Base-by-base conservation (phyloP, 1,284 basidiomycete genomes). In the Irpex sp. region DNA sequence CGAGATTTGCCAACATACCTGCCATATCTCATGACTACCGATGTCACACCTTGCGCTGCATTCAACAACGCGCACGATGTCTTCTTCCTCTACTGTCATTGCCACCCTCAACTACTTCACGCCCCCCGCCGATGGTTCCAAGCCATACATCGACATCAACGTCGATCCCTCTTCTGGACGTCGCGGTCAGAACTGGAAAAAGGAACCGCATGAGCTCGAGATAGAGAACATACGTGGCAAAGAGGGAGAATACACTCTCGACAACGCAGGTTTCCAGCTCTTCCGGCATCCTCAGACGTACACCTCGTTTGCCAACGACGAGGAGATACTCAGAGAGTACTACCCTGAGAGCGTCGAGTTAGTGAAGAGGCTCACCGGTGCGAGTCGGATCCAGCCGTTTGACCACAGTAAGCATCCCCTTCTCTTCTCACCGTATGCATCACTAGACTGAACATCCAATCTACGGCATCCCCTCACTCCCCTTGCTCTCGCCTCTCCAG, bases 331-430 rank as follows among this genome's bases (percentile, higher is more conserved):
- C 66, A 69, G 68, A 56, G 82, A 82, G 61, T 89, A 89, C 69
- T 88, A 88, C 66, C 79, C 81, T 0, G 87, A 90, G 74, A 83
- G 82, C 64, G 77, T 78, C 37, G 81, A 82, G 69, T 74, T 88
- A 47, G 75, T 88, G 59, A 89, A 89, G 76, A 73, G 82, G 67
- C 65, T 85, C 5, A 87, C 86, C 0, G 87, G 87, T 1, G 87
- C 86, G 0, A 83, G 76, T 61, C 76, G 79, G 37, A 83, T 84
- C 13, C 83, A 86, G 9, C 61, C 86, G 31, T 89, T 88, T 67
- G 86, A 89, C 69, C 86, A 88, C 71, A 89, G 85, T 87, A 63
- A 69, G 84, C 77, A 21, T 26, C 49, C 19, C 19, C 3, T 11
- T 39, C n/a, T 19, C 53, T 37, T 19, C 26, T 26, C 26, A 26